Percentiles rank a stretch among this genome's conserved stretches.
These are phyloP conservation scores for Cryphonectria japonica DNA, from an alignment of 2,329 filamentous ascomycete species.

Conservation along the genomic window DNA sequence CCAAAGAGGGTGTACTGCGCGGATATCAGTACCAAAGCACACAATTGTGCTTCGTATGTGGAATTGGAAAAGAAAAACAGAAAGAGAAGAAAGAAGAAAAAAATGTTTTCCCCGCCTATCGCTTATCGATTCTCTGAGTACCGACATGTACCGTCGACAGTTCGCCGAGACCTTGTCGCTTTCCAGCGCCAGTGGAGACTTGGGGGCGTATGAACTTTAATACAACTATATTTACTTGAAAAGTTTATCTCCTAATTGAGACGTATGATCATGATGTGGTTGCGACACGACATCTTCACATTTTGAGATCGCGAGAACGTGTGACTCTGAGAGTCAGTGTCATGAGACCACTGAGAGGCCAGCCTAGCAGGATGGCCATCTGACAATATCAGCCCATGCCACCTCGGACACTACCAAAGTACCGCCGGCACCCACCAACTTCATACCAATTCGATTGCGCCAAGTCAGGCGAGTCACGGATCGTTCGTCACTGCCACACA, in stretches of 20 bases:
- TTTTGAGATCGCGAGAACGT: not conserved
- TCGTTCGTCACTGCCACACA: not conserved
- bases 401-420: not conserved
- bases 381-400: not conserved
- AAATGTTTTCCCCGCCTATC: not conserved
- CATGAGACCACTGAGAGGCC: not conserved
- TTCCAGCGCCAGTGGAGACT: not conserved
- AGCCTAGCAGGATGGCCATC: too few relatives aligned
- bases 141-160: not conserved
- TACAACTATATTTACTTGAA: not conserved
- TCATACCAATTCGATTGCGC: not conserved
- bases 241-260: not conserved
- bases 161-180: not conserved
- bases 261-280: not conserved
- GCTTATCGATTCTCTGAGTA: not conserved
- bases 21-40: not conserved
- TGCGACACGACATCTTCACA: not conserved
- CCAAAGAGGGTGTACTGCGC: not conserved
- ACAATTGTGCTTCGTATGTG: not conserved
- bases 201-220: not conserved
- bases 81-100: not conserved
- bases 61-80: too few relatives aligned
- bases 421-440: not conserved
- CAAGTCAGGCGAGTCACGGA: not conserved
- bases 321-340: too few relatives aligned